Base-by-base conservation (phyloP, 768 basidiomycete species). In the Boletus sp. region DNA sequence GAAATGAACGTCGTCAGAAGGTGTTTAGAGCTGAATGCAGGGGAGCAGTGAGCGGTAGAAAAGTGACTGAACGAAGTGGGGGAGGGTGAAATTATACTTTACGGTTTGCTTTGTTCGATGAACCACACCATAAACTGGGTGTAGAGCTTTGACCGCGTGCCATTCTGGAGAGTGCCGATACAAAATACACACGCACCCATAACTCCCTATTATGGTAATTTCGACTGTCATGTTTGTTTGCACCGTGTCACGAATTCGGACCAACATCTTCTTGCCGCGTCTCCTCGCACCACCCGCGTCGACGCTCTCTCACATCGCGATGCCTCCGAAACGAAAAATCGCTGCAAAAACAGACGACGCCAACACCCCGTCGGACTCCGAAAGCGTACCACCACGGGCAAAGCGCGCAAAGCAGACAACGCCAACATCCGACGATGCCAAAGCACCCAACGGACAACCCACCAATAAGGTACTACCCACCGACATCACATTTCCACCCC, bases 391-490 rank as follows among this genome's bases (percentile, higher is more conserved):
- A 48, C 50, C 62, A 8, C 34, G 32, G 25, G 33, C 68, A 21
- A 75, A 72, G 50, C 64, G 50, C 8, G 44, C 56, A 41, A 65
- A 73, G 64, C 65, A 51, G 56, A 48, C 54, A 46, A 54, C 70
- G 55, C 38, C 60, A 27, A 21, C 58, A 27, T 21, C 50, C 47
- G 55, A 62, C 34, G 38, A 47, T 21, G 45, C 35, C 50, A 57
- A 57, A 41, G 70, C 72, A 5, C 57, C 70, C 37, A 83, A 79
- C 52, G 73, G 75, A 0, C 87, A 89, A 62, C 87, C 87, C 34
- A 90, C 80, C 47, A 92, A 92, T 68, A 89, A 83, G 65, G 79
- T 79, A 6, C 62, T 91, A 5, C 90, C 90, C n/a, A 76, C 73
- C 21, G 70, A 74, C 34, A 84, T 91, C 45, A 54, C 64, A 8